Evolutionary conservation across 1,284 basidiomycete species (phyloP).

Genomic region (Volvariella surrecta): DNA sequence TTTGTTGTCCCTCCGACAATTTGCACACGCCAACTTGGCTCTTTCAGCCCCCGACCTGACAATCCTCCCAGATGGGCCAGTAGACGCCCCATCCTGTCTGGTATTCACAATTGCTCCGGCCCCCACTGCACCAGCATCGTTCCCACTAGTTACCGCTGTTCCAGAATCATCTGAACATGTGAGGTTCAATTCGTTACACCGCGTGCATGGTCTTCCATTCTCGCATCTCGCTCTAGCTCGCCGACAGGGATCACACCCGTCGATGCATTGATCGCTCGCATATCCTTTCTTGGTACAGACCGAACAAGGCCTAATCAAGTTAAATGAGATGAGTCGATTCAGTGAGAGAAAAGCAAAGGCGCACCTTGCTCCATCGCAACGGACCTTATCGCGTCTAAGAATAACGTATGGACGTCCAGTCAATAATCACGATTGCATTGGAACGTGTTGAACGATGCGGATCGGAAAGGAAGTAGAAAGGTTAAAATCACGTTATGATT

Average conservation of each 20-base stretch:
- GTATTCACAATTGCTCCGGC: not conserved
- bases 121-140: not conserved
- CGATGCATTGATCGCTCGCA: constrained; percentile 38
- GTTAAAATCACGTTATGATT: constrained; percentile 5
- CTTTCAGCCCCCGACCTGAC: constrained; percentile 24
- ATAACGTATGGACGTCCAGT: too few species aligned
- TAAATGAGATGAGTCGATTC: constrained; percentile 4
- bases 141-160: constrained; percentile 12
- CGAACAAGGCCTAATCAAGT: constrained; percentile 34
- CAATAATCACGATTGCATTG: not conserved
- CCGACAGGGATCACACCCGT: constrained; percentile 43
- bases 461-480: not conserved
- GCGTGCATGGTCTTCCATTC: constrained; percentile 39
- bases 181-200: constrained; percentile 35
- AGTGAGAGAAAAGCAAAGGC: constrained; percentile 8
- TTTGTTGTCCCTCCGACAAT: constrained; percentile 52
- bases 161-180: constrained; percentile 27
- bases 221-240: constrained; percentile 47
- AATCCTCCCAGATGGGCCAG: constrained; percentile 4
- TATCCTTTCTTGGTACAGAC: constrained; percentile 48
- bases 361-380: constrained; percentile 47
- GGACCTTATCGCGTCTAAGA: constrained; percentile 46
- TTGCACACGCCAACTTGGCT: constrained; percentile 46
- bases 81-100: not conserved
- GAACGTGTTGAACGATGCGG: too few species aligned